A percentile compares a stretch with the other conserved stretches of the same genome.
These are phyloP conservation scores for Gypsophila paniculata DNA, from an alignment of 179 eudicot species.

Conservation along the genomic window DNA sequence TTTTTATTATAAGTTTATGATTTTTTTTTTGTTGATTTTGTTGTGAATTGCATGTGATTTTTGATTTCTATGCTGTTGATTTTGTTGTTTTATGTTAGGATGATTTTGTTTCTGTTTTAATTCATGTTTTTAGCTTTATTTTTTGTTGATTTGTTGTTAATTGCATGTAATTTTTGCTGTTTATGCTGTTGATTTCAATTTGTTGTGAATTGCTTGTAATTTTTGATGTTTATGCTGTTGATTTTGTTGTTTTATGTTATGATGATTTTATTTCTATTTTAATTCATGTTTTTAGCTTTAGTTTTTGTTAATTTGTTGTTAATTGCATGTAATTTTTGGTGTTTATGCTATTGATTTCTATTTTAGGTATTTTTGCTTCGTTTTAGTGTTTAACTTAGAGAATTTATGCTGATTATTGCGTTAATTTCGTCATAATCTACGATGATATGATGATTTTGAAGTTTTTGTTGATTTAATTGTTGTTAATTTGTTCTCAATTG, in stretches of 20 bases:
- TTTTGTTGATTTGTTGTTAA: neutral
- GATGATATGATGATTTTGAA: neutral
- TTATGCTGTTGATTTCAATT: too few species aligned
- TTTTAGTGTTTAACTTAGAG: neutral
- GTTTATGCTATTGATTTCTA: too few species aligned
- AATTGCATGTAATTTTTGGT: neutral
- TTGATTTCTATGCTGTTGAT: too few species aligned
- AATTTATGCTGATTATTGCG: neutral
- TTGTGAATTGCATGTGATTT: too few species aligned
- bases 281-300: conserved; percentile 2
- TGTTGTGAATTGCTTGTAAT: neutral
- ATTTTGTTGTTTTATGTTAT: too few species aligned
- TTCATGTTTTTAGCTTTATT: conserved; percentile 2
- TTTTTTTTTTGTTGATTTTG: neutral
- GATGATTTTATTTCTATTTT: too few species aligned
- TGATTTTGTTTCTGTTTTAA: too few species aligned
- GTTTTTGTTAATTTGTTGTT: neutral
- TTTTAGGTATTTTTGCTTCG: neutral
- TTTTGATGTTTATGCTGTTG: too few species aligned
- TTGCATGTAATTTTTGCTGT: neutral
- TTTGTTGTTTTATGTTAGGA: too few species aligned
- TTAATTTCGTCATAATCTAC: neutral
- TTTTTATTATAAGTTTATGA: too few species aligned
- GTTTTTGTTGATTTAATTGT: neutral
- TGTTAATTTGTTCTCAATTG: neutral